These are phyloP conservation scores for Vickermania ingenoplastis DNA, from an alignment of 208 protist genomes.

Conservation along the genomic window DNA sequence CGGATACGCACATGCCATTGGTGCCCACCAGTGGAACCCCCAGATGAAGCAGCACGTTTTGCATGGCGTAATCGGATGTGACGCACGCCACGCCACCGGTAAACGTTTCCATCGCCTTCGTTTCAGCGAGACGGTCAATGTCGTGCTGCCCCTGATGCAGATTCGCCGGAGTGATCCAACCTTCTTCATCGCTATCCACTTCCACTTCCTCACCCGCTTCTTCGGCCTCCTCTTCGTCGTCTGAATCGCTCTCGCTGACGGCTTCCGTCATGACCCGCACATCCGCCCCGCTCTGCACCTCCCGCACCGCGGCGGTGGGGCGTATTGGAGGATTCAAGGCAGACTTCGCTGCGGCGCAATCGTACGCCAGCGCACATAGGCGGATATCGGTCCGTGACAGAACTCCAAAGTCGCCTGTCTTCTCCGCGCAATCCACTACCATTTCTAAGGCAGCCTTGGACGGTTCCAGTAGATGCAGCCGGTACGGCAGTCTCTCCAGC, in stretches of 20 bases:
- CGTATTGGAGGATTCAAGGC: constrained; percentile 37
- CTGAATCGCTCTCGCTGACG: constrained; percentile 13
- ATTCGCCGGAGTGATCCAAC: constrained; percentile 92
- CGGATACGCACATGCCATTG: constrained; percentile 77
- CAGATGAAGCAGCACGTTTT: constrained; percentile 91
- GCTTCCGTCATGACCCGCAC: constrained; percentile 29
- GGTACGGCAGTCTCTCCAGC: constrained; percentile 56
- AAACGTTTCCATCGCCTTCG: constrained; percentile 20
- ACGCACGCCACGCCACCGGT: constrained; percentile 80
- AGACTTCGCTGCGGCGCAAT: constrained; percentile 49
- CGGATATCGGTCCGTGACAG: constrained; percentile 88
- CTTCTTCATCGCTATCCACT: constrained; percentile 38
- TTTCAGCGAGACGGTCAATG: neutral
- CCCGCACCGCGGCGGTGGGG: constrained; percentile 21
- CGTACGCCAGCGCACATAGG: constrained; percentile 74
- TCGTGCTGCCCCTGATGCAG: constrained; percentile 19
- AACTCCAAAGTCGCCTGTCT: constrained; percentile 85
- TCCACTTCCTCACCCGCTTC: constrained; percentile 7
- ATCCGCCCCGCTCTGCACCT: constrained; percentile 33
- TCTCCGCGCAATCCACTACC: constrained; percentile 64
- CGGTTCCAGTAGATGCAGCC: constrained; percentile 60
- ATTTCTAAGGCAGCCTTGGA: constrained; percentile 35
- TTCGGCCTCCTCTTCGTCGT: constrained; percentile 13
- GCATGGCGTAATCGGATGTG: constrained; percentile 94
- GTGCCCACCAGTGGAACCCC: constrained; percentile 81